Percentiles rank a stretch among this genome's conserved stretches.
Conservation (phyloP, 2,329 filamentous ascomycete species). For the Phaeophleospora eucalypticola region DNA sequence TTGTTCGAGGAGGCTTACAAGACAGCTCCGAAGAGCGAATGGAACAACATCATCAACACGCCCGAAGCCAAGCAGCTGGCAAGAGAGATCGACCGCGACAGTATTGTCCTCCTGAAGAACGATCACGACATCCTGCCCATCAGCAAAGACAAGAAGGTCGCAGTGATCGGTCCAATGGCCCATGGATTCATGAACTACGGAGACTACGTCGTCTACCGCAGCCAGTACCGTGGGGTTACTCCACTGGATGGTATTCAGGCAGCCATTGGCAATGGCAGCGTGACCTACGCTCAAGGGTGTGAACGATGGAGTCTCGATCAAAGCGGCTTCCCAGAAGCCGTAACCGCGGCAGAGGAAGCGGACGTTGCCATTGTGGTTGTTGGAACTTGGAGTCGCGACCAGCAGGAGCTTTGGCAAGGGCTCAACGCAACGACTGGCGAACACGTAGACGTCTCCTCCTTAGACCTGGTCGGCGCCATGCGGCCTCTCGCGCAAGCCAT, state of each 20-base stretch:
- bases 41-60: conserved; percentile 59
- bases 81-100: conserved; percentile 62
- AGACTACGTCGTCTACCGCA: conserved; percentile 66
- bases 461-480: conserved; percentile 68
- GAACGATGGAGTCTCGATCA: conserved; percentile 69
- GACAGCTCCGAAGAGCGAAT: conserved; percentile 53
- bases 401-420: conserved; percentile 65
- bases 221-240: conserved; percentile 62
- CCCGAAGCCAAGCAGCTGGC: conserved; percentile 57
- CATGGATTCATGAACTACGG: conserved; percentile 70
- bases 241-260: conserved; percentile 65
- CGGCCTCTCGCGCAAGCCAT: conserved; percentile 62
- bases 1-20: conserved; percentile 68
- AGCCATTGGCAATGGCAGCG: conserved; percentile 52
- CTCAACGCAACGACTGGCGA: conserved; percentile 73
- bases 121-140: conserved; percentile 61
- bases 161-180: conserved; percentile 72
- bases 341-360: conserved; percentile 61
- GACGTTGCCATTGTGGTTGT: conserved; percentile 71
- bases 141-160: conserved; percentile 53
- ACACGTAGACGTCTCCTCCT: conserved; percentile 61
- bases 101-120: conserved; percentile 71
- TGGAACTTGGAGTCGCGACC: conserved; percentile 72
- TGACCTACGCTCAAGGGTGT: conserved; percentile 66
- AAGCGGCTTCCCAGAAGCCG: conserved; percentile 62